These are phyloP conservation scores for Exophiala aquamarina DNA, from an alignment of 2,329 filamentous ascomycete species.

Conservation along the genomic window DNA sequence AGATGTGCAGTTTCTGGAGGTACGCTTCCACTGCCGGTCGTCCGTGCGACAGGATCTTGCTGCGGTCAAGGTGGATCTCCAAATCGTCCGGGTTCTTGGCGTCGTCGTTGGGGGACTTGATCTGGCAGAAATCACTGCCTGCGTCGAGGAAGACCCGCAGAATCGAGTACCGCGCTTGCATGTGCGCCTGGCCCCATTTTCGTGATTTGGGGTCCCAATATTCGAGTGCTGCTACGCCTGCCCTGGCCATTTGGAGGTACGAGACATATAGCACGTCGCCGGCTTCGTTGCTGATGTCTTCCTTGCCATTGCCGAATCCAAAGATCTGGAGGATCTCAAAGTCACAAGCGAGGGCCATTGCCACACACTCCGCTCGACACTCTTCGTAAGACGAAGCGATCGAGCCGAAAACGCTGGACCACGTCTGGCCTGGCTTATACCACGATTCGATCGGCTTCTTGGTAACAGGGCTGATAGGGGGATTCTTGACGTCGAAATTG, in stretches of 20 bases:
- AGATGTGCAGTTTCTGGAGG: slow-evolving; percentile 87
- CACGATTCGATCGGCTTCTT: slow-evolving; percentile 76
- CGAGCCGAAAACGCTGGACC: slow-evolving; percentile 87
- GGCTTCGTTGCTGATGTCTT: slow-evolving; percentile 63
- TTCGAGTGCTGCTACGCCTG: slow-evolving; percentile 84
- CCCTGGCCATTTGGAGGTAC: slow-evolving; percentile 91
- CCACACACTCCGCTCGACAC: slow-evolving; percentile 89
- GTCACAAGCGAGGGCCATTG: slow-evolving; percentile 87
- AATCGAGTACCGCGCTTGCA: slow-evolving; percentile 88
- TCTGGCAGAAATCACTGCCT: slow-evolving; percentile 80
- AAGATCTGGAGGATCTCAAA: slow-evolving; percentile 89
- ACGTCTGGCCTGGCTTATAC: slow-evolving; percentile 95
- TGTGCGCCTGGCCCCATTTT: slow-evolving; percentile 93
- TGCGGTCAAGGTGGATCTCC: slow-evolving; percentile 77
- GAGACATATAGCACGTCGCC: slow-evolving; percentile 85
- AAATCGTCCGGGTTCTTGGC: slow-evolving; percentile 76
- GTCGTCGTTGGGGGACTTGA: slow-evolving; percentile 57
- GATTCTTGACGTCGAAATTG: slow-evolving; percentile 85
- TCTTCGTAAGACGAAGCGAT: slow-evolving; percentile 90
- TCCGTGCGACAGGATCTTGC: slow-evolving; percentile 81
- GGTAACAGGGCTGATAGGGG: slow-evolving; percentile 77
- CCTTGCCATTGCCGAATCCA: slow-evolving; percentile 74
- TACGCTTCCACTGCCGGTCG: slow-evolving; percentile 81
- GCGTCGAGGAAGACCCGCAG: slow-evolving; percentile 74
- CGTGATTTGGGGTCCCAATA: slow-evolving; percentile 90